Base-by-base conservation (phyloP, 768 basidiomycete species). In the Baorangia bicolor region DNA sequence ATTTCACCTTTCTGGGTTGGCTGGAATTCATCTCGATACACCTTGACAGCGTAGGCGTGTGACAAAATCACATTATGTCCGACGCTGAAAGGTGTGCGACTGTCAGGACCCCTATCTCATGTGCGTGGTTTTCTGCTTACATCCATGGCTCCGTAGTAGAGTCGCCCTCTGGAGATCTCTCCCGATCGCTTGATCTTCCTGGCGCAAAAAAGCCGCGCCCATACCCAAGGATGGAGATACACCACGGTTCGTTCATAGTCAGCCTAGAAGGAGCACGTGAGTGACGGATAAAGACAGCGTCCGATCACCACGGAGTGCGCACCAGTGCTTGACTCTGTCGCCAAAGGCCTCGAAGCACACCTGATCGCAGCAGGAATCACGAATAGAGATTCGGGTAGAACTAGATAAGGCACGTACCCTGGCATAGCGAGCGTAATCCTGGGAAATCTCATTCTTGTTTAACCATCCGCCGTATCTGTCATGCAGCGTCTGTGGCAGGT, bases 211-310 rank as follows among this genome's bases (percentile, higher is more conserved):
- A 78, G 43, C 86, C 88, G 43, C 81, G 77, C 14, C 84, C 84
- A 63, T 88, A 86, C n/a, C 88, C 87, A 45, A 86, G 73, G 61
- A 87, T 76, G 47, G 87, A 80, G 49, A 85, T 77, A 66, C 84
- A 84, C 86, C 84, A 87, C 0, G 87, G 87, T 73, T 92, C 88
- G 68, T 90, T 90, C 71, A 89, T 75, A 3, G 87, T 90, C 46
- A 89, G 68, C 85, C 84, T 85, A 51, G 21, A 46, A 25, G 37
- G 40, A 53, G 37, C n/a, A 44, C 61, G 48, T 54, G 53, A 63
- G 71, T 44, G 65, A 59, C 34, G 57, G 60, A 57, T 50, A 57
- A 66, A 68, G 40, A 23, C 33, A 51, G 39, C 14, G 6, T 16
- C 47, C 23, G 34, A 42, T 43, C 46, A 27, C 44, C 43, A 34